Evolutionary conservation across 495 filamentous ascomycete species (phyloP).

Genomic region (Hypoxylon fragiforme): DNA sequence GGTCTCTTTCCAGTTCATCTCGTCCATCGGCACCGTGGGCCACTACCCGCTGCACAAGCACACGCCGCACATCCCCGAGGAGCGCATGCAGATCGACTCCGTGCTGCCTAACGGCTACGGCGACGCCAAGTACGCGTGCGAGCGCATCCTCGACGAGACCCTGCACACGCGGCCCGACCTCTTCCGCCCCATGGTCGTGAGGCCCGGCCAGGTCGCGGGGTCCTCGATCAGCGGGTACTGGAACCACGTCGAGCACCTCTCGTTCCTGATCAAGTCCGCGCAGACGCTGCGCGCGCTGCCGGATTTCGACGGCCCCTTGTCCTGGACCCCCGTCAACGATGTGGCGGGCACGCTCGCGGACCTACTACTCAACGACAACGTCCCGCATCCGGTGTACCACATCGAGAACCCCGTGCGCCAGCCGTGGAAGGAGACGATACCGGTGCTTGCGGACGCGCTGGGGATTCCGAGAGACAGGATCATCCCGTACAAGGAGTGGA

Average conservation of each 20-base stretch:
- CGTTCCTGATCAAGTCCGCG: conserved; percentile 55
- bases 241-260: conserved; percentile 55
- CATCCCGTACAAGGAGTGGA: conserved; percentile 29
- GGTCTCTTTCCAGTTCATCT: conserved; percentile 57
- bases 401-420: conserved; percentile 47
- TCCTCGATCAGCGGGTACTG: conserved; percentile 54
- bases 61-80: conserved; percentile 43
- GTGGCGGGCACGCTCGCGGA: conserved; percentile 42
- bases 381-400: conserved; percentile 51
- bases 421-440: conserved; percentile 50
- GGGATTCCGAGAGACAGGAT: conserved; percentile 34
- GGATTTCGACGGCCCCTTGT: conserved; percentile 45
- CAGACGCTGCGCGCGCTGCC: conserved; percentile 52
- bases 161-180: conserved; percentile 46
- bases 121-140: conserved; percentile 56
- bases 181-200: conserved; percentile 50
- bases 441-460: conserved; percentile 46
- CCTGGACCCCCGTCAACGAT: conserved; percentile 56
- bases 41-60: conserved; percentile 40
- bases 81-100: conserved; percentile 36
- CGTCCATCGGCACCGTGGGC: conserved; percentile 57
- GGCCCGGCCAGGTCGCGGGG: conserved; percentile 56
- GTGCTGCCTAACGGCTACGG: conserved; percentile 53
- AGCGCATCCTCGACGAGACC: conserved; percentile 54
- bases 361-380: conserved; percentile 21